Base-by-base conservation (phyloP, 116 monocot genomes). In the Papilionanthe hybrid region DNA sequence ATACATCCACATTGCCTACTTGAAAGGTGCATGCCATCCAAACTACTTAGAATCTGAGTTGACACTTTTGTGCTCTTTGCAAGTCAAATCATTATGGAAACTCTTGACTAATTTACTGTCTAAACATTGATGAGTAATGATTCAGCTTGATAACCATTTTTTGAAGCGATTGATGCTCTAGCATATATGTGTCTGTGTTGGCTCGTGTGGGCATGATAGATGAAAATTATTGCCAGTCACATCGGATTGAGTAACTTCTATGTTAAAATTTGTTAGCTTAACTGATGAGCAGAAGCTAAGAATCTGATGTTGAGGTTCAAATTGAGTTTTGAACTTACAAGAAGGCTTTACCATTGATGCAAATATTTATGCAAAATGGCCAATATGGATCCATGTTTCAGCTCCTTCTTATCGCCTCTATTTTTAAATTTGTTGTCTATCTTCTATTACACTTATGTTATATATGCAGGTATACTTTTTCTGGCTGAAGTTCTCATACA, bases 401-500 rank as follows among this genome's bases (percentile, higher is more conserved):
- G 37, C 18, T 13, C 32, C 15, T 1, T 30, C 37, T 30, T 25
- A 15, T 69, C 23, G 20, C 6, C 42, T 27, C 1, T 37, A 25
- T 45, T 58, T 29, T 77, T 13, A 66, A 11, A 30, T 69, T 69
- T 32, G 1, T 69, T 69, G 32, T 69, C 30, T 2, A 17, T 8
- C 12, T 37, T 15, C 15, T 25, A 69, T 69, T 55, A 4, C 27
- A 55, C 72, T 72, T 75, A 37, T 28, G 30, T 29, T 83, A n/a
- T 76, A 23, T 53, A 71, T 77, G 56, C 80, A 99, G 99, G 99
- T 77, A 89, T 87, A 29, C 84, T 89, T 81, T 87, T 95, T 76
- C 82, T 99, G 50, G 92, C 87, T 79, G 95, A 99, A 93, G 69
- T 95, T 60, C 86, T 99, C 75, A 49, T 57, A 7, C 80, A 67